These are phyloP conservation scores for Pleurozium schreberi DNA, from an alignment of 225 moss, liverwort and hornwort species.

Conservation along the genomic window DNA sequence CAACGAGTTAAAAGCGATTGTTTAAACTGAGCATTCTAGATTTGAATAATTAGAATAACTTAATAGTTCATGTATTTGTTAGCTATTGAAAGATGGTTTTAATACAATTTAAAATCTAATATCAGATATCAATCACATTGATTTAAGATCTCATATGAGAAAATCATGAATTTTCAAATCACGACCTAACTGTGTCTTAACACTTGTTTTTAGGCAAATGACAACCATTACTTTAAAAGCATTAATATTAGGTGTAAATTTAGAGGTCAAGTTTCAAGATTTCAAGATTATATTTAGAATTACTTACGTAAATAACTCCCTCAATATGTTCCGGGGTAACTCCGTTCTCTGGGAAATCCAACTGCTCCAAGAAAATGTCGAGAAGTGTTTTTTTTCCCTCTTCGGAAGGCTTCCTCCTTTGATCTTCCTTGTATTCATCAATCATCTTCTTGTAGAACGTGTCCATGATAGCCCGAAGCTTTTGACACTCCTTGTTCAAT, in stretches of 20 bases:
- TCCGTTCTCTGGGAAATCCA: not conserved
- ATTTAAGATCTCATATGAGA: too few relatives aligned
- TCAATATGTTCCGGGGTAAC: not conserved
- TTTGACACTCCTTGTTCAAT: not conserved
- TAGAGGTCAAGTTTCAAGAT: not conserved
- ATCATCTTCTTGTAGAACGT: not conserved
- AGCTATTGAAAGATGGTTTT: not conserved
- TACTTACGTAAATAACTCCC: not conserved
- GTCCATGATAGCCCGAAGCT: rapidly evolving
- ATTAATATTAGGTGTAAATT: not conserved
- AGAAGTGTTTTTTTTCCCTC: not conserved
- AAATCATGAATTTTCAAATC: not conserved
- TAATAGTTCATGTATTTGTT: not conserved
- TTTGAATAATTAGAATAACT: not conserved
- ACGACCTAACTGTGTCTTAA: not conserved
- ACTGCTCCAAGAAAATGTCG: not conserved
- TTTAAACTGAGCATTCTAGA: rapidly evolving
- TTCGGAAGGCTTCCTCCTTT: not conserved
- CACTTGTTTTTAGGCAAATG: not conserved
- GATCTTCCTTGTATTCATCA: not conserved
- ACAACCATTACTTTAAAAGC: not conserved
- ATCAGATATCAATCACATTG: not conserved
- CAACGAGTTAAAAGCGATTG: not conserved
- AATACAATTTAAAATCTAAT: not conserved
- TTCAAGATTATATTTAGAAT: not conserved